Base-by-base conservation (phyloP, 2,329 filamentous ascomycete genomes). In the Colletotrichum somersetense region DNA sequence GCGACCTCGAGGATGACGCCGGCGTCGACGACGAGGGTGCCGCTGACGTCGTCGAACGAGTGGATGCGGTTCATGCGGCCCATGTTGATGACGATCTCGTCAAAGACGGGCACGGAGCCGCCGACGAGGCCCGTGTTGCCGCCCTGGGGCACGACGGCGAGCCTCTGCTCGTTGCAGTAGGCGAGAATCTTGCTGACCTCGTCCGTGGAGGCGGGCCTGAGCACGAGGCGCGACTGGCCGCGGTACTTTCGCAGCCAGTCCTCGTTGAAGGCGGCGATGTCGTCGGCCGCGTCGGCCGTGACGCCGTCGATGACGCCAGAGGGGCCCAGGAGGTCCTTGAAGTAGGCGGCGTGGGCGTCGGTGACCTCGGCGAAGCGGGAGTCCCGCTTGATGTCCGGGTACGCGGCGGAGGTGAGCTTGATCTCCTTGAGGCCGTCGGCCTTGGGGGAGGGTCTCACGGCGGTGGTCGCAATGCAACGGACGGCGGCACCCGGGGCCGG, bases 191-290 rank as follows among this genome's bases (percentile, higher is more conserved):
- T 89, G 89, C 94, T 97, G 77, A 98, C 93, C 82, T 99, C 92
- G 77, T 96, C 91, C 0, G 94, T 96, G 20, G 90, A 92, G 63
- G 88, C 89, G 14, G 96, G 96, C 83, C 95, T 97, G 74, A 99
- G 85, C 5, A 98, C 95, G 35, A 99, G 85, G 78, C 91, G 91
- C 73, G 93, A 91, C 82, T 98, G 95, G 40, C 96, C 97, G 73
- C 93, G 91, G 85, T 97, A 99, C 84, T 99, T 99, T 83, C 93
- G 92, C 95, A 99, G 98, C 96, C 97, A 99, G 84, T 99, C 96
- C 80, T 91, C 91, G 83, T 99, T 99, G 88, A 95, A 99, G 10
- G 93, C 89, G 80, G 96, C 94, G 75, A 98, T 88, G 79, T 98
- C 96, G 77, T 93, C 93, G 2, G 87, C 84, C 40, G 84, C 91